Evolutionary conservation across 2,329 filamentous ascomycete species (phyloP), one percentile per base, ranked within the genome.

Genomic region (Botrytis aclada): DNA sequence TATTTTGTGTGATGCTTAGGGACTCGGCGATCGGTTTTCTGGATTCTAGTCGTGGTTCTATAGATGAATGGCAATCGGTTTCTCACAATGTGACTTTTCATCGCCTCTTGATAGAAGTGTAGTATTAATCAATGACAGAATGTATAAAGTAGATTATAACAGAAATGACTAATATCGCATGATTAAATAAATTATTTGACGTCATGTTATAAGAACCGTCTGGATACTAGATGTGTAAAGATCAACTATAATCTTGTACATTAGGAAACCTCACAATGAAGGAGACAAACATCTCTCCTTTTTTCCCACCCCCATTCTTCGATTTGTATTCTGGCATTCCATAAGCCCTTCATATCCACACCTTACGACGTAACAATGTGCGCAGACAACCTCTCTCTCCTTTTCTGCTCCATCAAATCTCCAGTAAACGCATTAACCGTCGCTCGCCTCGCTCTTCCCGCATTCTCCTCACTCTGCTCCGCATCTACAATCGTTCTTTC

Each of bases 11-110:
- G 58, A 25, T 61, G 6, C 1, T 1, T 39, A 3, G 20, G 0
- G 34, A 9, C 1, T 16, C 22, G 58, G 12, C 12, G 58, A 39
- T 61, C 10, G 20, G 34, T 9, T 25, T 41, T 41, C 20, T 39
- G 34, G 0, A 10, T 1, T 18, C 8, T 6, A 41, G 9, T n/a
- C 2, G 3, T n/a, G 14, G 7, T 56, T 56, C 1, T 7, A 18
- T 14, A 56, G 16, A 54, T 0, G 18, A 4, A 3, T 4, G 0
- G 4, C 1, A 0, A 56, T 3, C 9, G 3, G 3, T 56, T 29
- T 56, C 18, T 3, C 1, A 6, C 0, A 18, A 29, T 29, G 29
- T 29, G 14, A 56, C 18, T 18, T 9, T 29, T 29, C 51, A 18
- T 29, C 7, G 14, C 3, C 9, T 16, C 14, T 3, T 4, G 4